Evolutionary conservation across 495 filamentous ascomycete genomes (phyloP).

Genomic region (Aspergillus steynii): DNA sequence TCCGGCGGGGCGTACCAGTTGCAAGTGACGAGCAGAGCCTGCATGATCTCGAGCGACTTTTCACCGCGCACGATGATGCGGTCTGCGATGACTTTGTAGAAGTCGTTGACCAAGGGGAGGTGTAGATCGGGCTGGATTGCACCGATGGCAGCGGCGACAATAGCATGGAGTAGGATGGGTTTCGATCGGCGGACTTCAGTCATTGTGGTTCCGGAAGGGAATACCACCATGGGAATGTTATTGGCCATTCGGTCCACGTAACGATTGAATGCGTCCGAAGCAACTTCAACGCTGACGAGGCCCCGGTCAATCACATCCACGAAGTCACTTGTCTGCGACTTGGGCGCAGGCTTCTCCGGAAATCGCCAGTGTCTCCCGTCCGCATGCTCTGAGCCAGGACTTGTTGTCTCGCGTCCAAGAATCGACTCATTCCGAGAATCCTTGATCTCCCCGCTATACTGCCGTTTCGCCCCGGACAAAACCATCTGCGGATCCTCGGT

Average conservation of each 20-base stretch:
- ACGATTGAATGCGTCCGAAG: slow-evolving; percentile 63
- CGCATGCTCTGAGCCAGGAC: slow-evolving; percentile 28
- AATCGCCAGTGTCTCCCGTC: slow-evolving; percentile 11
- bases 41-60: slow-evolving; percentile 84
- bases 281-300: slow-evolving; percentile 62
- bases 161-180: slow-evolving; percentile 79
- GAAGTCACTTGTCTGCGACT: slow-evolving; percentile 25
- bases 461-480: slow-evolving; percentile 24
- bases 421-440: slow-evolving; percentile 11
- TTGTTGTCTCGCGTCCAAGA: slow-evolving; percentile 24
- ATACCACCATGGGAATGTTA: slow-evolving; percentile 78
- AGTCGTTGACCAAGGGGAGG: slow-evolving; percentile 61
- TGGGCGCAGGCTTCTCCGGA: slow-evolving; percentile 14
- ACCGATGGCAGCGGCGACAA: slow-evolving; percentile 68
- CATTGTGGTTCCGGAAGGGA: slow-evolving; percentile 65
- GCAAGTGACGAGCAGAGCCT: slow-evolving; percentile 69
- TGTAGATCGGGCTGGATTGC: slow-evolving; percentile 61
- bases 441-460: slow-evolving; percentile 27
- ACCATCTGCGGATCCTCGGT: slow-evolving; percentile 10
- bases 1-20: slow-evolving; percentile 87
- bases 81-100: slow-evolving; percentile 73
- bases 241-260: slow-evolving; percentile 69
- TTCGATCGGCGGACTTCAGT: slow-evolving; percentile 66
- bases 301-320: slow-evolving; percentile 72
- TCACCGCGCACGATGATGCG: slow-evolving; percentile 72